Base-by-base conservation (phyloP, 371 early-diverging fungal genomes). In the Rhizopus arrhizus region DNA sequence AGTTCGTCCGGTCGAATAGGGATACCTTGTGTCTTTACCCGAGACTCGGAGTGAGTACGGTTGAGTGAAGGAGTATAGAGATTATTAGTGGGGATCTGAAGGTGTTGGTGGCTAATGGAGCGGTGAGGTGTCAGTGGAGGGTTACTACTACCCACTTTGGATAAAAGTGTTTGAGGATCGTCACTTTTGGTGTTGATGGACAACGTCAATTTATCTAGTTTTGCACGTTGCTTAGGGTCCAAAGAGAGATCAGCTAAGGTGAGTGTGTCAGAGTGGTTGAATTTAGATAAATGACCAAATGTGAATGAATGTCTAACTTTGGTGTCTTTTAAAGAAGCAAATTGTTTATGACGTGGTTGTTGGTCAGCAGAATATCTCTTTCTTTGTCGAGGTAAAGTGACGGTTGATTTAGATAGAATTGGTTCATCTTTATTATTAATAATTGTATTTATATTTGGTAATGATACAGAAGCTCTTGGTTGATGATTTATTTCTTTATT, bases 381-480 rank as follows among this genome's bases (percentile, higher is more conserved):
- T 40, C 50, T 38, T 56, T 59, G 54, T 50, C 38, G 31, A 35
- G 45, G 56, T 32, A 40, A 28, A 52, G 59, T 38, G 22, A 51
- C 40, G 9, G 51, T 42, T 16, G 49, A 52, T 46, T 40, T 15
- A 5, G 55, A 22, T n/a, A 50, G 36, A 34, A 52, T 22, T 52
- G 29, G 15, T 31, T 41, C 45, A 47, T 56, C 41, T 47, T 40
- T n/a, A 48, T 47, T 22, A 33, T 56, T 43, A 15, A 34, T 31
- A 33, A 42, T 49, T 13, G 54, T 22, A 50, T 52, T 41, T 36
- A 61, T 64, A 47, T 75, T 75, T 29, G 79, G 79, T 58, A 75
- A 56, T 9, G 75, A 75, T n/a, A 74, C 46, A 13, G 76, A 75
- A 33, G 66, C 70, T 45, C 79, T 73, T 34, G 79, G 74, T 10